phyloP scores from a whole-genome alignment of 306 rosid genomes.

The Cicer bijugum region DNA sequence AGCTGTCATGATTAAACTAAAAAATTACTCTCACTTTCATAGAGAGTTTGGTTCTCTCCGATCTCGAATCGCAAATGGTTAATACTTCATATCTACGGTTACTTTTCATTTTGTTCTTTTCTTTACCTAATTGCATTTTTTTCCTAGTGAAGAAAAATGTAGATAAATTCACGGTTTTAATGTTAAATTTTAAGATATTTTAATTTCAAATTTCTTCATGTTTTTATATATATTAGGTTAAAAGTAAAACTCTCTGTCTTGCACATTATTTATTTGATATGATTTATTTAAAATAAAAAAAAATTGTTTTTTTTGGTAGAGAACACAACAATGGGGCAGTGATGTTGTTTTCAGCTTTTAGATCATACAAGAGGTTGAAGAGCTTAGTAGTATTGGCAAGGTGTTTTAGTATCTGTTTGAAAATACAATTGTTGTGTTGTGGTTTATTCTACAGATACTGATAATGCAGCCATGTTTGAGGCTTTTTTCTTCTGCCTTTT shows the following conservation, averaged over 20 bases:
- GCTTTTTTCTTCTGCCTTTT: slow-evolving; percentile 11
- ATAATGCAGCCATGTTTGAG: slow-evolving; percentile 36
- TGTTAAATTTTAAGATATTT: neutral
- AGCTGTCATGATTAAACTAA: neutral
- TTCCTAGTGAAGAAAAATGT: neutral
- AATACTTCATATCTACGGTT: neutral
- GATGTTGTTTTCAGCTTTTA: slow-evolving; percentile 38
- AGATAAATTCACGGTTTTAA: neutral
- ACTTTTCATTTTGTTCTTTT: neutral
- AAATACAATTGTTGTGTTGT: neutral
- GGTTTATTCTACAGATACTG: slow-evolving; percentile 29
- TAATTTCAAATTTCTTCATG: neutral
- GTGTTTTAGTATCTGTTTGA: slow-evolving; percentile 37
- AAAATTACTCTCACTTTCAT: neutral
- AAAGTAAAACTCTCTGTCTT: neutral
- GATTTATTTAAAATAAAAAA: neutral
- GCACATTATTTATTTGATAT: neutral
- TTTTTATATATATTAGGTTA: neutral
- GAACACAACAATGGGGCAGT: slow-evolving; percentile 26
- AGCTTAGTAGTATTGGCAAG: slow-evolving; percentile 30
- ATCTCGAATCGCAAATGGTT: neutral
- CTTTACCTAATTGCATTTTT: neutral
- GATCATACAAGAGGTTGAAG: slow-evolving; percentile 19
- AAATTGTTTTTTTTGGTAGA: neutral
- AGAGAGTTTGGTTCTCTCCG: neutral